Base-by-base conservation (phyloP, 306 rosid genomes). In the Nissolia schottii region DNA sequence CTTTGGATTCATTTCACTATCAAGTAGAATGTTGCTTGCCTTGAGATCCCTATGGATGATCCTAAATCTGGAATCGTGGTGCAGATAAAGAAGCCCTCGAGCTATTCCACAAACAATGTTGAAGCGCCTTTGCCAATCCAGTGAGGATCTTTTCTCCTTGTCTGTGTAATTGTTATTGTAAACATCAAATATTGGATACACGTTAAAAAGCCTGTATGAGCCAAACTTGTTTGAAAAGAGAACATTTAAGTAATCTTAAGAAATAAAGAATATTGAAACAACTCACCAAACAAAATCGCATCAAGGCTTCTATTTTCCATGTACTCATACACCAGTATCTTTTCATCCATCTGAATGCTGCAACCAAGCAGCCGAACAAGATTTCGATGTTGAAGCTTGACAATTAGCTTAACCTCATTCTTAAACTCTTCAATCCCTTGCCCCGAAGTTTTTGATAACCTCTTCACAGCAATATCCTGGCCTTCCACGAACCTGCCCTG, bases 31-130 rank as follows among this genome's bases (percentile, higher is more conserved):
- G 64, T 91, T 91, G 75, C 97, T 87, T 37, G 92, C 92, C 75
- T 91, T 91, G 64, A 91, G 88, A 79, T 90, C 98, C 28, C 96
- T 85, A 43, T 92, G 96, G 56, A 92, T 92, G 20, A 92, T 92
- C 57, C 88, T 81, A 55, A 91, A 83, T 71, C 97, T 83, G 0
- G 97, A 91, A 83, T 91, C 95, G 57, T 91, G 90, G 59, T 91
- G 97, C 51, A 91, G 80, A 77, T 91, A 91, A 64, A 91, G 92
- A 38, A 91, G 92, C 20, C 97, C 97, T 59, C 95, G 55, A n/a
- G 92, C 95, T 53, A 80, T 88, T 45, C 95, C 97, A 3, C 90
- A 71, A 23, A 91, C 79, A 46, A 91, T 88, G 70, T 75, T 71
- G 81, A 85, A 87, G 23, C 97, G 95, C 64, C 32, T 86, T 74